These are phyloP conservation scores for Diaporthe batatas DNA, from an alignment of 2,329 filamentous ascomycete genomes.

Conservation along the genomic window DNA sequence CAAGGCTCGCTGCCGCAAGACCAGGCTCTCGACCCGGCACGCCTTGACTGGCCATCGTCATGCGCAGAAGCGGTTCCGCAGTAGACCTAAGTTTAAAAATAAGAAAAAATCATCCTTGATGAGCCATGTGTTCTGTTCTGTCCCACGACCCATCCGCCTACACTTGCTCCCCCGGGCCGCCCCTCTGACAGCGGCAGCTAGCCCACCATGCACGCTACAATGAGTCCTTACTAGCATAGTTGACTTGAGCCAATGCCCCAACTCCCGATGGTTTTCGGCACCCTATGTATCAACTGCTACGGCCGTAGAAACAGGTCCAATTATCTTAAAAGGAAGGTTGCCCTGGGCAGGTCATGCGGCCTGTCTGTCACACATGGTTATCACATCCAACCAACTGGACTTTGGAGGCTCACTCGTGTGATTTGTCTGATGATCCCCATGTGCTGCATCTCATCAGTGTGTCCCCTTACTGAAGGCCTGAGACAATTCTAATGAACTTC, in stretches of 20 bases:
- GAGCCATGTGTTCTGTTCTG: neutral
- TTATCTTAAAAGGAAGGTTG: neutral
- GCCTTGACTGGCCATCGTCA: neutral
- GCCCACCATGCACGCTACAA: neutral
- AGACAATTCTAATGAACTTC: too few relatives aligned
- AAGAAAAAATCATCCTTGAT: neutral
- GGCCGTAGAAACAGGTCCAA: neutral
- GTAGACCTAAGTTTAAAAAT: neutral
- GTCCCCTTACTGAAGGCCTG: too few relatives aligned
- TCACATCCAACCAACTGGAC: neutral
- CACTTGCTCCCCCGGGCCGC: neutral
- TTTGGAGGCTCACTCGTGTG: neutral
- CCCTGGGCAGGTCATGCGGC: neutral
- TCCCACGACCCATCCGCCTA: neutral
- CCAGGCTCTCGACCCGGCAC: neutral
- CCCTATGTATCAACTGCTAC: neutral
- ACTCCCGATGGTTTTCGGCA: conserved; percentile 20
- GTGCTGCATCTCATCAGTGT: too few relatives aligned
- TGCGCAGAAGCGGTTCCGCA: neutral
- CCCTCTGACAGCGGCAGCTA: conserved; percentile 25
- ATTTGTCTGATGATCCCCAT: neutral
- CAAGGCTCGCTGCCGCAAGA: neutral
- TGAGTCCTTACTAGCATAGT: too few relatives aligned
- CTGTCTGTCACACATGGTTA: neutral
- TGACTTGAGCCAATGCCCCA: neutral